These are phyloP conservation scores for Bryum argenteum DNA, from an alignment of 225 moss, liverwort and hornwort species.

Conservation along the genomic window DNA sequence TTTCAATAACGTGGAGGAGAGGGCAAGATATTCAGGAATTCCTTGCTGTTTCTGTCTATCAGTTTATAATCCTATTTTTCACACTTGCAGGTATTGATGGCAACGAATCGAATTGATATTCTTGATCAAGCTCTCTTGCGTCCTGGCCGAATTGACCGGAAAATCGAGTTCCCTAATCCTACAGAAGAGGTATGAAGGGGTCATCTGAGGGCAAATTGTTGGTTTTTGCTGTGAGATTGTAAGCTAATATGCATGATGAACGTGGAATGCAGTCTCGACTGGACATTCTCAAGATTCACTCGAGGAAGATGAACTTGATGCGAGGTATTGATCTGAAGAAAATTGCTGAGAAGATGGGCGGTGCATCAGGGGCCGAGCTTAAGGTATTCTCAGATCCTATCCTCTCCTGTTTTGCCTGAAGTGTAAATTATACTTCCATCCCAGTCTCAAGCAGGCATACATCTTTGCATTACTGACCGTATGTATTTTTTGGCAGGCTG, in stretches of 20 bases:
- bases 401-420: background rate
- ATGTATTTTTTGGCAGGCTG: conserved; percentile 61
- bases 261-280: conserved; percentile 75
- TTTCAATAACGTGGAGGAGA: background rate
- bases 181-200: conserved; percentile 76
- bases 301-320: conserved; percentile 99
- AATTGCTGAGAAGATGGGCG: conserved; percentile 99
- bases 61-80: background rate
- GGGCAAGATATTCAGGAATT: conserved; percentile 1
- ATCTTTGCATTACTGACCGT: conserved; percentile 18
- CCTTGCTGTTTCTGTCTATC: conserved; percentile 9
- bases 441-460: background rate
- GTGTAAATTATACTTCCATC: background rate
- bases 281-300: conserved; percentile 97
- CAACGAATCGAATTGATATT: conserved; percentile 97
- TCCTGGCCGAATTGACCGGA: conserved; percentile 93
- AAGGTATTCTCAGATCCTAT: conserved; percentile 55
- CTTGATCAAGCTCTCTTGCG: conserved; percentile 92
- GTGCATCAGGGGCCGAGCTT: conserved; percentile 96
- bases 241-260: conserved; percentile 21
- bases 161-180: conserved; percentile 98
- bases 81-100: conserved; percentile 84
- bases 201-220: background rate
- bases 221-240: conserved; percentile 4
- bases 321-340: conserved; percentile 95